Conservation (phyloP, 1,284 basidiomycete genomes). For the Quambalaria eucalypti region DNA sequence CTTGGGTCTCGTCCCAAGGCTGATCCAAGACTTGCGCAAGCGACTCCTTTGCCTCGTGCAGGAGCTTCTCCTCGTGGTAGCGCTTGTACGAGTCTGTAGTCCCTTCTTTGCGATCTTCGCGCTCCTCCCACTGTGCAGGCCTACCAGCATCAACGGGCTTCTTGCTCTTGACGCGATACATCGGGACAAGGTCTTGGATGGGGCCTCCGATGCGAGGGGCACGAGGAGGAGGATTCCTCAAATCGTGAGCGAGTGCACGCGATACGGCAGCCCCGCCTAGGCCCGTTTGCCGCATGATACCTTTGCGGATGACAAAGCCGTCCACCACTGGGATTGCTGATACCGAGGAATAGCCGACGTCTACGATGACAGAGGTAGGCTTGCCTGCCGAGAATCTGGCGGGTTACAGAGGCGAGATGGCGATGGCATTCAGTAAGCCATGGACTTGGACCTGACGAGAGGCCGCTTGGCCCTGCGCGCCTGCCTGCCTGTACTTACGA, state of each 20-base stretch:
- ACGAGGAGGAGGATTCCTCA: conserved; percentile 16
- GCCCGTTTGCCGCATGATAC: conserved; percentile 50
- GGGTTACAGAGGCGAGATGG: neutral
- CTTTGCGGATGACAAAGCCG: conserved; percentile 93
- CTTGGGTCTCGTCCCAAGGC: conserved; percentile 67
- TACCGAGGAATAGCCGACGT: conserved; percentile 77
- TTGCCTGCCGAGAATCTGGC: conserved; percentile 86
- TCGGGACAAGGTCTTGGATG: conserved; percentile 55
- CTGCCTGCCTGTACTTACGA: conserved; percentile 58
- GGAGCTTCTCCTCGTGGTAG: conserved; percentile 75
- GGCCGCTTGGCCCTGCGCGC: too few species aligned
- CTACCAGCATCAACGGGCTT: conserved; percentile 58
- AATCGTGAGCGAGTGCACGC: conserved; percentile 22
- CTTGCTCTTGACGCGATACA: conserved; percentile 79
- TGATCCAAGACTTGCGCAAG: conserved; percentile 73
- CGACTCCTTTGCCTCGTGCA: conserved; percentile 88
- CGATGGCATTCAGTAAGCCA: neutral
- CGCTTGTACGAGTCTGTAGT: conserved; percentile 66
- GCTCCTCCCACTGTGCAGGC: conserved; percentile 52
- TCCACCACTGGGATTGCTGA: conserved; percentile 93
- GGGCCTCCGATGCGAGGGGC: conserved; percentile 15
- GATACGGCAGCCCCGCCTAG: conserved; percentile 28
- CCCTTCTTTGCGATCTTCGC: conserved; percentile 27
- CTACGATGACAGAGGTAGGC: conserved; percentile 87
- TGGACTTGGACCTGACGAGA: neutral